phyloP scores from a whole-genome alignment of 1,284 basidiomycete species.

The Ceratobasidium theobromae region DNA sequence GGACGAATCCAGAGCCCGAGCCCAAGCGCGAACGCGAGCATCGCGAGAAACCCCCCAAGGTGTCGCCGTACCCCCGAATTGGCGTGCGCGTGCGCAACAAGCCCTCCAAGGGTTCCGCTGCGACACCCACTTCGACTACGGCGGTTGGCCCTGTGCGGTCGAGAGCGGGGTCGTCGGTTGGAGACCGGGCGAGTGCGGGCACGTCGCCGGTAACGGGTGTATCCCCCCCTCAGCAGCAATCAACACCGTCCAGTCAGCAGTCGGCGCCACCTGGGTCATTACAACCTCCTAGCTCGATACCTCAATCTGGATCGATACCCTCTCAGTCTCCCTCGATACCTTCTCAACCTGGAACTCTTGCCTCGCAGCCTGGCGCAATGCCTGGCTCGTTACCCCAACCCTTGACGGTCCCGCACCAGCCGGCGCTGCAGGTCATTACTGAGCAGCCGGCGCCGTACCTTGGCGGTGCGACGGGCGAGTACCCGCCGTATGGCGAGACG shows the following conservation, averaged over 20 bases:
- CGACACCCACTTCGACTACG: too few species aligned
- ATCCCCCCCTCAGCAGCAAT: not conserved
- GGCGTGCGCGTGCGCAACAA: conserved; percentile 24
- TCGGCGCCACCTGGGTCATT: not conserved
- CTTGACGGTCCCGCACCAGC: conserved; percentile 1
- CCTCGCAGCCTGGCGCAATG: not conserved
- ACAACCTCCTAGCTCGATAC: not conserved
- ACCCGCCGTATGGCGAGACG: not conserved
- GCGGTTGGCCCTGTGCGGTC: not conserved
- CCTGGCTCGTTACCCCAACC: not conserved
- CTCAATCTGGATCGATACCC: not conserved
- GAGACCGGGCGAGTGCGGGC: not conserved
- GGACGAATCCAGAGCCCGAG: not conserved
- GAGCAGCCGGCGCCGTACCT: conserved; percentile 1
- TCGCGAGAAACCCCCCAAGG: conserved; percentile 2
- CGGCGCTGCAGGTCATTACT: not conserved
- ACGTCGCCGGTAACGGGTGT: not conserved
- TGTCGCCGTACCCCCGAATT: conserved; percentile 23
- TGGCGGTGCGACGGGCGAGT: not conserved
- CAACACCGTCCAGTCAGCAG: not conserved
- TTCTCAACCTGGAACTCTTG: too few species aligned
- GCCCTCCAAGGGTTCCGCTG: not conserved
- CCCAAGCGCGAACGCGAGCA: not conserved
- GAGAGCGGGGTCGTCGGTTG: conserved; percentile 4
- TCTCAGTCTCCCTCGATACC: too few species aligned